Percentiles rank a stretch among this genome's conserved stretches.
Evolutionary conservation across 1,284 basidiomycete genomes (phyloP).

Genomic region (Ceratobasidium sp.): DNA sequence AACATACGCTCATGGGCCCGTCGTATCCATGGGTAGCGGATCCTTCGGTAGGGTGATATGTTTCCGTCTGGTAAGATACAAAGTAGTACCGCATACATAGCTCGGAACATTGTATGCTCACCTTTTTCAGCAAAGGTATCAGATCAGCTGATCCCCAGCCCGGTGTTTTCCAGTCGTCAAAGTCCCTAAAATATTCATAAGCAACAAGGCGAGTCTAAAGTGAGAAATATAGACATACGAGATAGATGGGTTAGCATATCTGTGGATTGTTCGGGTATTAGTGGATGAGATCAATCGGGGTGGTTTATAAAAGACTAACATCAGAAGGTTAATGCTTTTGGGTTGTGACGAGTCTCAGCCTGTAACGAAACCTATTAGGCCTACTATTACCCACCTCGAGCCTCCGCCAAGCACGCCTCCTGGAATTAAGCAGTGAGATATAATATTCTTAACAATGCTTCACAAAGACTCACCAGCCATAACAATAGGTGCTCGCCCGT

Average conservation of each 20-base stretch:
- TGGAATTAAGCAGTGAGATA: background rate
- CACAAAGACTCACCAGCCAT: background rate
- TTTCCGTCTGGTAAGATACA: background rate
- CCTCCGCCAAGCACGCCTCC: constrained; percentile 1
- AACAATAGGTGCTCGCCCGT: background rate
- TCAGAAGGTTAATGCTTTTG: constrained; percentile 16
- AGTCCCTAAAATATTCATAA: background rate
- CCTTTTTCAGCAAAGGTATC: constrained; percentile 12
- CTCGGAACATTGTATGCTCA: background rate
- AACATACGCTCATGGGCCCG: constrained; percentile 3
- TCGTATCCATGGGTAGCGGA: background rate
- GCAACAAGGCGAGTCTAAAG: background rate
- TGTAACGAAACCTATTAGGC: no score
- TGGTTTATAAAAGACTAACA: no score
- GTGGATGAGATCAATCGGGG: background rate
- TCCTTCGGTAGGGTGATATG: background rate
- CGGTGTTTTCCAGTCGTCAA: constrained; percentile 18
- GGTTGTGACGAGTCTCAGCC: background rate
- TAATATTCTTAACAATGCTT: no score
- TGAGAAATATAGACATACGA: background rate
- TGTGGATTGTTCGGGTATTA: background rate
- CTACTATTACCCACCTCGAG: background rate
- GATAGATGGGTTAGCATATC: background rate
- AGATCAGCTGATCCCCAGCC: constrained; percentile 4
- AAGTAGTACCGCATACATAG: background rate